phyloP scores from a whole-genome alignment of 352 stramenopile species.

The Peronospora farinosa region DNA sequence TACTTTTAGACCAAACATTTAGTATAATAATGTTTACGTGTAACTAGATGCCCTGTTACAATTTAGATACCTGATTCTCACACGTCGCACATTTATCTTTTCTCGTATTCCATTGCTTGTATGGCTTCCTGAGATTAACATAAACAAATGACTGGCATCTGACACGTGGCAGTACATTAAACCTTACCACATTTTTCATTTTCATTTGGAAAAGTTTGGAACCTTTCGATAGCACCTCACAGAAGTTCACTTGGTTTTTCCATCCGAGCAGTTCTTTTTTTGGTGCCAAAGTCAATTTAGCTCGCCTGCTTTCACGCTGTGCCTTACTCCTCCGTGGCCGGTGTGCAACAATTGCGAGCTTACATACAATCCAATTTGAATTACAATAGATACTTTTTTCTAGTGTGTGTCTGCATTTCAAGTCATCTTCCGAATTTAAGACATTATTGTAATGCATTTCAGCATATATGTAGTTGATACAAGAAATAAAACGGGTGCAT shows the following conservation, averaged over 20 bases:
- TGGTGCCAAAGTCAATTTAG: slow-evolving; percentile 38
- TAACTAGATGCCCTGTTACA: too few relatives aligned
- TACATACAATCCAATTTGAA: slow-evolving; percentile 21
- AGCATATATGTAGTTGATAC: too few relatives aligned
- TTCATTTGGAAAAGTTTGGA: background rate
- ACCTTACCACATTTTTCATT: background rate
- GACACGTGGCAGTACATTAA: background rate
- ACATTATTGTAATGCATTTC: slow-evolving; percentile 19
- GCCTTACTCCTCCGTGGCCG: slow-evolving; percentile 38
- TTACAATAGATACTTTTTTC: background rate
- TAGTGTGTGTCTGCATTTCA: background rate
- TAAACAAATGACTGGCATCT: slow-evolving; percentile 7
- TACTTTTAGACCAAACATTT: too few relatives aligned
- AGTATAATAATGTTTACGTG: too few relatives aligned
- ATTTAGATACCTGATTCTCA: too few relatives aligned
- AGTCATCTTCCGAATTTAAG: background rate
- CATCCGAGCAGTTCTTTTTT: slow-evolving; percentile 37
- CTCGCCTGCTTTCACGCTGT: slow-evolving; percentile 59
- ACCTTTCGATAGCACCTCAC: slow-evolving; percentile 29
- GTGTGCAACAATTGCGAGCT: slow-evolving; percentile 61
- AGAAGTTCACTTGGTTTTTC: slow-evolving; percentile 42
- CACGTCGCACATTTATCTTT: too few relatives aligned
- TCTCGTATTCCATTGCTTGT: background rate
- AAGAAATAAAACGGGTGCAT: slow-evolving; percentile 9
- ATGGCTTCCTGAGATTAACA: slow-evolving; percentile 1